A percentile compares a stretch with the other conserved stretches of the same genome.
These are phyloP conservation scores for Phlebiopsis flavidoalba DNA, from an alignment of 768 basidiomycete species.

Conservation along the genomic window DNA sequence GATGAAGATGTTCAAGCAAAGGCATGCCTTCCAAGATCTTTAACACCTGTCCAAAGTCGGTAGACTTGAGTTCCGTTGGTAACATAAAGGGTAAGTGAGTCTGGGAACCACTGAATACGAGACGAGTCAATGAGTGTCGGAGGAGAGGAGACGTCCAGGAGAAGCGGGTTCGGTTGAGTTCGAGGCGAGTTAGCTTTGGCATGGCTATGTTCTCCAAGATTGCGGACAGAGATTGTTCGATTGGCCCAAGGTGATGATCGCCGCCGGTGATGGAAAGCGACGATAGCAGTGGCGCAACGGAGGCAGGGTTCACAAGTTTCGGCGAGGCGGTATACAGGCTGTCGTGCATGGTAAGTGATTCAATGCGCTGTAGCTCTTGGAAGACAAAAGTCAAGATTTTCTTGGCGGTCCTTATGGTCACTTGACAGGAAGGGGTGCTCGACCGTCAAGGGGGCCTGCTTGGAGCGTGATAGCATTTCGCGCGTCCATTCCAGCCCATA, in stretches of 20 bases:
- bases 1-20: background rate
- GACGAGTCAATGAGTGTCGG: background rate
- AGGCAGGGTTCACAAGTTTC: too few relatives aligned
- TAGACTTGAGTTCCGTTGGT: too few relatives aligned
- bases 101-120: background rate
- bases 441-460: background rate
- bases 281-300: too few relatives aligned
- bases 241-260: too few relatives aligned
- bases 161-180: background rate
- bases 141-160: background rate
- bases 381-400: background rate
- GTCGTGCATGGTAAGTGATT: background rate
- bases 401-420: background rate
- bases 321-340: too few relatives aligned
- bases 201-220: background rate
- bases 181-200: background rate
- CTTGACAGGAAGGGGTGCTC: background rate
- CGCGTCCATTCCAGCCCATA: background rate
- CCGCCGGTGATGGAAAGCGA: too few relatives aligned
- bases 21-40: conserved; percentile 3
- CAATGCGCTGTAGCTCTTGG: background rate
- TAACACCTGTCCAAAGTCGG: background rate
- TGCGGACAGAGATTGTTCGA: background rate
- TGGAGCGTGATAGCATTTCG: conserved; percentile 5
- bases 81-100: background rate